Evolutionary conservation across 2,329 filamentous ascomycete genomes (phyloP).

Genomic region (Xenoacremonium recifei): DNA sequence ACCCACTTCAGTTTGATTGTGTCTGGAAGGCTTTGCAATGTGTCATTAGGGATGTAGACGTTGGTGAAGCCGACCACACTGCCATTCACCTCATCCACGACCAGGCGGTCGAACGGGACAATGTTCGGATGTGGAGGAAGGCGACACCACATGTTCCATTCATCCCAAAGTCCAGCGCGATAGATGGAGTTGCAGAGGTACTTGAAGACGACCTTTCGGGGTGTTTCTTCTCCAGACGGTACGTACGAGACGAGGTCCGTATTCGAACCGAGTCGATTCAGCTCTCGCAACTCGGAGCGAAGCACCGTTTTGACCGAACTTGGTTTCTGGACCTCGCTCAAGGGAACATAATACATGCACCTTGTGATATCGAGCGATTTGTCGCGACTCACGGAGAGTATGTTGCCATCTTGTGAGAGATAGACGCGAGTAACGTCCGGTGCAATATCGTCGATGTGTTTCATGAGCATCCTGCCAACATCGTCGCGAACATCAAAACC

Average conservation of each 20-base stretch:
- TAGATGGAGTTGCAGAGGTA: slow-evolving; percentile 29
- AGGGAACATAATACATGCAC: background rate
- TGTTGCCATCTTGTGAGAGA: background rate
- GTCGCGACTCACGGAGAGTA: background rate
- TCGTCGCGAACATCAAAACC: slow-evolving; percentile 15
- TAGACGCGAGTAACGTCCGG: background rate
- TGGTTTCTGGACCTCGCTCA: background rate
- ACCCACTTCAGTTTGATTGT: slow-evolving; percentile 36
- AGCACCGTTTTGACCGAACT: background rate
- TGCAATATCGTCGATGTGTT: background rate
- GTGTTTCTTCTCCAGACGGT: background rate
- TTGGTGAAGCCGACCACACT: slow-evolving; percentile 37
- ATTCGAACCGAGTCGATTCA: background rate
- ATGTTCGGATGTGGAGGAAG: slow-evolving; percentile 37
- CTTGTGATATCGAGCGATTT: background rate
- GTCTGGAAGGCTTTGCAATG: slow-evolving; percentile 26
- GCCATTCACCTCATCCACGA: slow-evolving; percentile 31
- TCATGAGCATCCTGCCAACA: background rate
- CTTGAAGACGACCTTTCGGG: slow-evolving; percentile 28
- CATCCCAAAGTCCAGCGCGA: slow-evolving; percentile 28
- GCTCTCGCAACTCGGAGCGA: background rate
- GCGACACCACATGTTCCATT: slow-evolving; percentile 34
- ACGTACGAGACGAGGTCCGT: background rate
- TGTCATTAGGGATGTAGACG: slow-evolving; percentile 34
- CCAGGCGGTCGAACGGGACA: slow-evolving; percentile 32